Base-by-base conservation (phyloP, 2,329 filamentous ascomycete genomes). In the Arthrocladium fulminans region DNA sequence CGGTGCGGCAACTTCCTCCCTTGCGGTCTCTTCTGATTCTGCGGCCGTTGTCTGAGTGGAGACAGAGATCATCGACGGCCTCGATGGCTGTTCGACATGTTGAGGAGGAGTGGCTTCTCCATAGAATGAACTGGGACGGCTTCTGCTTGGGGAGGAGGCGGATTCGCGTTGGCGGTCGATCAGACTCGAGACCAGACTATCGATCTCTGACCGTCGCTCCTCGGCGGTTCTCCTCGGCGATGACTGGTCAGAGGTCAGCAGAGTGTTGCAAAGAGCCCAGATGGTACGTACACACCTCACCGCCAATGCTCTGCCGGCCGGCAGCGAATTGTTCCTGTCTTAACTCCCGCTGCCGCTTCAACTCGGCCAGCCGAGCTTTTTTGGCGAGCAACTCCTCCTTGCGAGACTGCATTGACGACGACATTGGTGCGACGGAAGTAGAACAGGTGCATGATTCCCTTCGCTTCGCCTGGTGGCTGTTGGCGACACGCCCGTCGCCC, bases 351-450 rank as follows among this genome's bases (percentile, higher is more conserved):
- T 96, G 88, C 54, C 86, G 81, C 73, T 95, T 96, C 57, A 98
- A 78, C 76, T 97, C 92, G 43, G 87, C 89, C 61, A 98, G 87
- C 75, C 92, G 96, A 54, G 89, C 90, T 74, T 87, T 90, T 73
- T 98, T 98, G 59, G 88, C 89, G 60, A 92, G 74, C 59, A 98
- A 95, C 74, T 98, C 92, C 74, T 95, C 88, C 73, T 88, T 85
- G 61, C 89, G 84, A 75, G 55, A 57, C 42, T 55, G 53, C 54
- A 57, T 89, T 73, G 29, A 35, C n/a, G 43, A 35, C 29, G 32
- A 65, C 81, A 83, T 71, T 66, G 64, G 23, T 23, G 43, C 29
- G 13, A 19, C 17, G 17, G 41, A 20, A 40, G 19, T 35, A 15
- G n/a, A n/a, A n/a, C n/a, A n/a, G n/a, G n/a, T n/a, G n/a, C n/a